These are phyloP conservation scores for Ophiognomonia clavigignenti-juglandacearum DNA, from an alignment of 2,329 filamentous ascomycete genomes.

Conservation along the genomic window DNA sequence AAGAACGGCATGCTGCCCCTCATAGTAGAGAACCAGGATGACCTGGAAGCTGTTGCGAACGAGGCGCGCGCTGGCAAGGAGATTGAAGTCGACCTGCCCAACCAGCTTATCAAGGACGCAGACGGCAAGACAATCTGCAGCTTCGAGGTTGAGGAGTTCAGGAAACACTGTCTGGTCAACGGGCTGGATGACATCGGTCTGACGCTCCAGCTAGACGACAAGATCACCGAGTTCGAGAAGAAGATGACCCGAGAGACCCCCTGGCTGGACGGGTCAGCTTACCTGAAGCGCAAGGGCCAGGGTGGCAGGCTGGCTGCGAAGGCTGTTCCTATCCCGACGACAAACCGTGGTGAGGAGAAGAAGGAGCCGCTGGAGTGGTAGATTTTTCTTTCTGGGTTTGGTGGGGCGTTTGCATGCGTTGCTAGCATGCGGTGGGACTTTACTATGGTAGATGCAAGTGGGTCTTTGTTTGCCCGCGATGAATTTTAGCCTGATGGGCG, in stretches of 20 bases:
- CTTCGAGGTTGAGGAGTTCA: slow-evolving; percentile 89
- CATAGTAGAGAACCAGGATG: slow-evolving; percentile 60
- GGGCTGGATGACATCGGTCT: slow-evolving; percentile 94
- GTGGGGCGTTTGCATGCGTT: slow-evolving; percentile 4
- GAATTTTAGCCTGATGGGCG: too few species aligned
- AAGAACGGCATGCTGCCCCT: slow-evolving; percentile 99
- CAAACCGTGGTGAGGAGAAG: slow-evolving; percentile 79
- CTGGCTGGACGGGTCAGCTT: slow-evolving; percentile 85
- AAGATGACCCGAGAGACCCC: slow-evolving; percentile 74
- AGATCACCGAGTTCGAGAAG: slow-evolving; percentile 79
- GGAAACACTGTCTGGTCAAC: slow-evolving; percentile 90
- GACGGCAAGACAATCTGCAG: slow-evolving; percentile 67
- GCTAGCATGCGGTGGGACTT: neutral
- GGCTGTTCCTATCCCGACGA: slow-evolving; percentile 72
- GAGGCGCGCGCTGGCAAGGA: slow-evolving; percentile 78
- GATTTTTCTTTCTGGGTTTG: slow-evolving; percentile 11
- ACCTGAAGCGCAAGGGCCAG: slow-evolving; percentile 59
- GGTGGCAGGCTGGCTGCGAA: slow-evolving; percentile 53
- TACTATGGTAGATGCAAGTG: too few species aligned
- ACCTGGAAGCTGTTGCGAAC: slow-evolving; percentile 65
- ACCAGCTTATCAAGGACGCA: slow-evolving; percentile 75
- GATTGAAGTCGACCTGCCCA: slow-evolving; percentile 82
- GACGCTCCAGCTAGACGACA: slow-evolving; percentile 86
- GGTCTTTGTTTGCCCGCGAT: too few species aligned
- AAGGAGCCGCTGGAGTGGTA: slow-evolving; percentile 89